Evolutionary conservation across 352 stramenopile species (phyloP).

Genomic region (Globisporangium megalacanthum): DNA sequence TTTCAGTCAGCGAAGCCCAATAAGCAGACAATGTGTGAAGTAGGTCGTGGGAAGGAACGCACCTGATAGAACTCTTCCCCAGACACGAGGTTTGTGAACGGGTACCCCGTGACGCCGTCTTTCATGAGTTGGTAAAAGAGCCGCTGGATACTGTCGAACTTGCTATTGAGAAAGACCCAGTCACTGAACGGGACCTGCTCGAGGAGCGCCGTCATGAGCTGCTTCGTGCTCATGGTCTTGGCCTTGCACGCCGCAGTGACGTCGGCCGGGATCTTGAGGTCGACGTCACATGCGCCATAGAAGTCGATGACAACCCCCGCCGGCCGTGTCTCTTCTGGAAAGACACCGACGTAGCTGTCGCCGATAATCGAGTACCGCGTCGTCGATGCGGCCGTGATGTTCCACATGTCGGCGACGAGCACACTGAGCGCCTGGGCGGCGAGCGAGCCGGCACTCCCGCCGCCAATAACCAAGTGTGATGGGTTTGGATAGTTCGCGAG

Average conservation of each 20-base stretch:
- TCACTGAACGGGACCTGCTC: constrained; percentile 26
- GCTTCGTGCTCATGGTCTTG: constrained; percentile 18
- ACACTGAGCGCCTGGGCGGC: constrained; percentile 34
- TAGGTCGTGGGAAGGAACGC: constrained; percentile 15
- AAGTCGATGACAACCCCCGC: constrained; percentile 7
- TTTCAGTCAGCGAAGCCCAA: constrained; percentile 14
- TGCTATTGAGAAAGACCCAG: constrained; percentile 65
- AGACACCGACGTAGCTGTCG: constrained; percentile 42
- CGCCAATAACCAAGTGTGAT: constrained; percentile 40
- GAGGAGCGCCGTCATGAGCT: constrained; percentile 39
- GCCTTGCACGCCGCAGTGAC: constrained; percentile 19
- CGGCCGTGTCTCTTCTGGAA: constrained; percentile 18
- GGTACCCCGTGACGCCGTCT: constrained; percentile 44
- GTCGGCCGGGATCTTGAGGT: constrained; percentile 14
- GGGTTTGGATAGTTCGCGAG: constrained; percentile 50
- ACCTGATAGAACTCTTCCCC: constrained; percentile 30
- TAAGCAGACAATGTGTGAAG: background rate
- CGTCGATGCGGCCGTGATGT: constrained; percentile 32
- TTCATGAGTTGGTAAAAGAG: constrained; percentile 56
- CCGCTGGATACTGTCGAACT: constrained; percentile 46
- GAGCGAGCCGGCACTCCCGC: constrained; percentile 50
- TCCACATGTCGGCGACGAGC: constrained; percentile 45
- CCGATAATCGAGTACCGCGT: constrained; percentile 14
- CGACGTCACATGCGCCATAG: constrained; percentile 27
- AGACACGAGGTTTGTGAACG: constrained; percentile 52